Evolutionary conservation across 2,329 filamentous ascomycete species (phyloP).

Genomic region (Xylariomycetidae sp.): DNA sequence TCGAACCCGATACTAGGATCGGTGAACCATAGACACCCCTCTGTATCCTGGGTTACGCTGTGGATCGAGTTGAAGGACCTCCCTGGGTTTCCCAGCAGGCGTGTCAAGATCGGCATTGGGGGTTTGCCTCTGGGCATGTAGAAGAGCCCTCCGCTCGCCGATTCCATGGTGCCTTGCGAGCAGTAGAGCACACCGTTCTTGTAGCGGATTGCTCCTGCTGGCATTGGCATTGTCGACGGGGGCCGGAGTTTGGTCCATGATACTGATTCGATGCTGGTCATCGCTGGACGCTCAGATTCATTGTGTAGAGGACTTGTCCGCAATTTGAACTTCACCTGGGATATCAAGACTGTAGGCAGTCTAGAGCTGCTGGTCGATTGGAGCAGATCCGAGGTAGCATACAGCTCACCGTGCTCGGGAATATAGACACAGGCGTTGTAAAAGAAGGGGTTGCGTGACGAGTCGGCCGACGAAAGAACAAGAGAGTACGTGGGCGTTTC

Average conservation of each 20-base stretch:
- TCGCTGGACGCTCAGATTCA: no score
- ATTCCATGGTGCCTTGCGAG: constrained; percentile 30
- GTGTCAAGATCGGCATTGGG: constrained; percentile 33
- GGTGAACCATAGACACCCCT: constrained; percentile 45
- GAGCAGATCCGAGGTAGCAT: constrained; percentile 40
- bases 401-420: constrained; percentile 36
- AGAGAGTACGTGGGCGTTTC: constrained; percentile 31
- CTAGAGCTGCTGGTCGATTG: constrained; percentile 31
- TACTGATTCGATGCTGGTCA: constrained; percentile 22
- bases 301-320: not conserved
- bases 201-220: constrained; percentile 38
- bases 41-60: constrained; percentile 32
- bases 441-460: constrained; percentile 41
- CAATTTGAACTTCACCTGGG: constrained; percentile 26
- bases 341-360: constrained; percentile 41
- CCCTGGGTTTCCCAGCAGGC: constrained; percentile 39
- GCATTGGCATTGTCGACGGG: constrained; percentile 39
- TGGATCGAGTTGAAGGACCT: constrained; percentile 44
- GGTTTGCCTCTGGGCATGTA: constrained; percentile 29
- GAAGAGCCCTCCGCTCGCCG: constrained; percentile 22
- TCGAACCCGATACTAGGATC: constrained; percentile 41
- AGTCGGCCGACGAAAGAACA: constrained; percentile 35
- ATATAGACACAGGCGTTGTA: constrained; percentile 40
- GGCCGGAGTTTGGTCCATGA: constrained; percentile 39
- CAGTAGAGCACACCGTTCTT: constrained; percentile 36